A percentile compares a stretch with the other conserved stretches of the same genome.
These are phyloP conservation scores for Metschnikowia lunata DNA, from an alignment of 805 yeast species.

Conservation along the genomic window DNA sequence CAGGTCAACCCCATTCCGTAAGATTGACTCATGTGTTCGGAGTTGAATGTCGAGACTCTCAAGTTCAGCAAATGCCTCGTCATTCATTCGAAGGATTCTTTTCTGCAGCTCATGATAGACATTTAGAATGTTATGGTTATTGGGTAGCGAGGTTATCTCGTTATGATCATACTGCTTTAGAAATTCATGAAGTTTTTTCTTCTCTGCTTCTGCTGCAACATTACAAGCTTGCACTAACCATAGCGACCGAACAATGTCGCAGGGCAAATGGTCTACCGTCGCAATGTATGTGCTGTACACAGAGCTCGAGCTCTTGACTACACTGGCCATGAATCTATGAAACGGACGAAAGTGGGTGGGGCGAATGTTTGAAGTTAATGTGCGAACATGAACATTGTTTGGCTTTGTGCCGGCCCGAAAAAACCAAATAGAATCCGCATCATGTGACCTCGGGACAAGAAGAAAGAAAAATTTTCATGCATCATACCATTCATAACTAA, in stretches of 20 bases:
- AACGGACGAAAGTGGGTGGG: not conserved
- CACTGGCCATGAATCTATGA: conserved; percentile 13
- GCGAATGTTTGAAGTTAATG: not conserved
- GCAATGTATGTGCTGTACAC: conserved; percentile 36
- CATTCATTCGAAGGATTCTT: conserved; percentile 4
- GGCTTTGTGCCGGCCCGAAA: no score
- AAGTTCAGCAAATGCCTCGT: conserved; percentile 16
- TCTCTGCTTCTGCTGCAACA: conserved; percentile 22
- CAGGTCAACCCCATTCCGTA: conserved; percentile 25
- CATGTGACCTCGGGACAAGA: no score
- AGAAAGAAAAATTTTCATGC: no score
- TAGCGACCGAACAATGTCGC: conserved; percentile 39
- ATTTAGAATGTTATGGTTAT: conserved; percentile 1
- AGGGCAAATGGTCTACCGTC: conserved; percentile 41
- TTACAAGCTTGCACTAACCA: conserved; percentile 41
- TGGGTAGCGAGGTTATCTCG: not conserved
- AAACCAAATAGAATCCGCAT: no score
- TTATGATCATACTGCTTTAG: conserved; percentile 8
- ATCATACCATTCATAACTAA: conserved; percentile 16
- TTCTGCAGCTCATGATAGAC: conserved; percentile 3
- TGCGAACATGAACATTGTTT: not conserved
- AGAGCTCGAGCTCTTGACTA: conserved; percentile 24
- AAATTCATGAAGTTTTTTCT: conserved; percentile 18
- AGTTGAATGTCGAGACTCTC: conserved; percentile 27
- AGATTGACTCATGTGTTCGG: conserved; percentile 23